phyloP scores from a whole-genome alignment of 106 monocot species.

The Vanilla planifolia region DNA sequence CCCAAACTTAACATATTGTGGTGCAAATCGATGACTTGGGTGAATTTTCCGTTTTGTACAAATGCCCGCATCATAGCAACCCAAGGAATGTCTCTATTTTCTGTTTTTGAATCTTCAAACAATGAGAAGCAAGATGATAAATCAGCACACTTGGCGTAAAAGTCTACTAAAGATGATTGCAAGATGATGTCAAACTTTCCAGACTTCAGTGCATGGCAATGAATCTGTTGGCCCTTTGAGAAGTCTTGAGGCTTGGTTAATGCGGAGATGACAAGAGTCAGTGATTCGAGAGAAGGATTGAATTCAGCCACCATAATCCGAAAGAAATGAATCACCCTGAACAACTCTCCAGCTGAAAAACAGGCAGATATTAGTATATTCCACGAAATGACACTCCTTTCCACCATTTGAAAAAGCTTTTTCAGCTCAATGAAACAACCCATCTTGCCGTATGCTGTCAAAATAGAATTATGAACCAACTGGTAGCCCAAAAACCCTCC shows the following conservation, averaged over 20 bases:
- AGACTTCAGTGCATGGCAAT: slow-evolving; percentile 36
- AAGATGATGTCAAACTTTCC: slow-evolving; percentile 30
- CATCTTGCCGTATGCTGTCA: slow-evolving; percentile 26
- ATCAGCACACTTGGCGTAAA: slow-evolving; percentile 51
- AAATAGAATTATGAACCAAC: slow-evolving; percentile 40
- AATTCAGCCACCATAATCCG: slow-evolving; percentile 25
- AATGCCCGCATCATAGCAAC: slow-evolving; percentile 35
- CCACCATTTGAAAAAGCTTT: slow-evolving; percentile 24
- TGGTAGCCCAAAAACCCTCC: slow-evolving; percentile 27
- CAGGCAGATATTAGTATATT: slow-evolving; percentile 49
- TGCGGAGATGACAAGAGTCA: slow-evolving; percentile 38
- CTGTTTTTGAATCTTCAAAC: slow-evolving; percentile 27
- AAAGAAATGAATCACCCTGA: slow-evolving; percentile 21
- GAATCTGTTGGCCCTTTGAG: slow-evolving; percentile 31
- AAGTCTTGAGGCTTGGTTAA: slow-evolving; percentile 18
- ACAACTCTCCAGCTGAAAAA: slow-evolving; percentile 18
- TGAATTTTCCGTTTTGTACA: slow-evolving; percentile 17
- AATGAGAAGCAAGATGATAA: slow-evolving; percentile 17
- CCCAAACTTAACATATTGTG: slow-evolving; percentile 16
- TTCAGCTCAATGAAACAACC: slow-evolving; percentile 16
- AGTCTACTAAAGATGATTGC: slow-evolving; percentile 29
- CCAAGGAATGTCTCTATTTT: slow-evolving; percentile 10
- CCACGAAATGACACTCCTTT: slow-evolving; percentile 42
- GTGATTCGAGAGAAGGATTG: slow-evolving; percentile 27
- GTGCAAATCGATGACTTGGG: slow-evolving; percentile 22